Conservation (phyloP, 192 early-diverging fungal genomes). For the Coemansia sp. region DNA sequence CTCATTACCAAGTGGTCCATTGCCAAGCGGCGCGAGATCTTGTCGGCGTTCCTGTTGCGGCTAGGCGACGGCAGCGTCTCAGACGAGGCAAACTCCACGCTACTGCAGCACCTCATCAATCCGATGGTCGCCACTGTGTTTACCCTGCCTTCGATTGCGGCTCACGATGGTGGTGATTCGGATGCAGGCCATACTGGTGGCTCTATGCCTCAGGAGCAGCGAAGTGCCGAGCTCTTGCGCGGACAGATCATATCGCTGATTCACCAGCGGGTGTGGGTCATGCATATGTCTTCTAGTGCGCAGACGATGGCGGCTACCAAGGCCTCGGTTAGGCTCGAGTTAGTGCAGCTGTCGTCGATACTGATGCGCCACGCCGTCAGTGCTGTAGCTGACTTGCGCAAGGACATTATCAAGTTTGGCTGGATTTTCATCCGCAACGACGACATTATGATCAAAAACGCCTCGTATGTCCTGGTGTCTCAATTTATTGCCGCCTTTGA, state of each 20-base stretch:
- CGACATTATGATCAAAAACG: constrained; percentile 93
- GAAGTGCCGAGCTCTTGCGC: constrained; percentile 38
- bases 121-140: constrained; percentile 64
- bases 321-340: constrained; percentile 71
- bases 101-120: constrained; percentile 79
- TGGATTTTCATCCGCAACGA: constrained; percentile 85
- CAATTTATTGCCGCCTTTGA: constrained; percentile 93
- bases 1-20: constrained; percentile 64
- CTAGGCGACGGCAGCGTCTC: constrained; percentile 62
- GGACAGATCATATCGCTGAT: constrained; percentile 29
- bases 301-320: constrained; percentile 37
- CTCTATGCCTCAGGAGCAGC: constrained; percentile 29
- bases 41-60: constrained; percentile 65
- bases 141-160: constrained; percentile 63
- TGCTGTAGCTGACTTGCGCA: constrained; percentile 73
- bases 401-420: constrained; percentile 93
- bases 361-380: constrained; percentile 74
- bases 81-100: constrained; percentile 66
- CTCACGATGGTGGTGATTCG: constrained; percentile 63
- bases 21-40: constrained; percentile 55
- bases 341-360: constrained; percentile 88
- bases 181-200: constrained; percentile 55
- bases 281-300: constrained; percentile 28
- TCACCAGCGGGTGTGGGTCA: constrained; percentile 47
- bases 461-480: constrained; percentile 90